A percentile compares a stretch with the other conserved stretches of the same genome.
These are phyloP conservation scores for Lumnitzera littorea DNA, from an alignment of 345 rosid species.

Conservation along the genomic window DNA sequence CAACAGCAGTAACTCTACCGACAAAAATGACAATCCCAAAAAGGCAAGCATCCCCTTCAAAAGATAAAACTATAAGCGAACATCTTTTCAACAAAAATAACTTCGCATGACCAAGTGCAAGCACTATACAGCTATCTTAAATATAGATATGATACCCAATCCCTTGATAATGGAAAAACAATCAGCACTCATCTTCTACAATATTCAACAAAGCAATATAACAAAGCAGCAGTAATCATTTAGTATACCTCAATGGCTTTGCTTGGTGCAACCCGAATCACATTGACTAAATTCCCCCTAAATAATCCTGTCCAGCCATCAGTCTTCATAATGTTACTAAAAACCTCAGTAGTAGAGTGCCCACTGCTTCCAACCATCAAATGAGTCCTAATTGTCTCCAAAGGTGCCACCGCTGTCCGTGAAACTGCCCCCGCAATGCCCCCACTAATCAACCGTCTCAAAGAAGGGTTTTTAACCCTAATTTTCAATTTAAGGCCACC, in stretches of 20 bases:
- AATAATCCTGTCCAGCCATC: slow-evolving; percentile 98
- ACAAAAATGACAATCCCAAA: no score
- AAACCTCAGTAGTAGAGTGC: slow-evolving; percentile 56
- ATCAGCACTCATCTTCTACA: no score
- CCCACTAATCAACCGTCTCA: slow-evolving; percentile 83
- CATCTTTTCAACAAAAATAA: no score
- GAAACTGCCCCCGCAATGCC: slow-evolving; percentile 91
- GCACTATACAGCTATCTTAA: no score
- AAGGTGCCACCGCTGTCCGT: slow-evolving; percentile 85
- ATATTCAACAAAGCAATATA: no score
- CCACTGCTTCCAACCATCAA: slow-evolving; percentile 98
- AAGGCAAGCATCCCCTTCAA: no score
- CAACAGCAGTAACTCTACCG: no score
- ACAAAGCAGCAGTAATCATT: no score
- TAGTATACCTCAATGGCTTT: slow-evolving; percentile 86
- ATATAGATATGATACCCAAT: no score
- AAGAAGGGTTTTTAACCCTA: slow-evolving; percentile 72
- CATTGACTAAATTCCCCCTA: slow-evolving; percentile 91
- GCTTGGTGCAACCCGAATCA: slow-evolving; percentile 94
- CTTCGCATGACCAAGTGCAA: no score
- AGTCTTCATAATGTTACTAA: slow-evolving; percentile 62
- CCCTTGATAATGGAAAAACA: no score
- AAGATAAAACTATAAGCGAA: no score
- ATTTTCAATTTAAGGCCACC: slow-evolving; percentile 60
- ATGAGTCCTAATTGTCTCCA: slow-evolving; percentile 98